These are phyloP conservation scores for Phytophthora foliorum DNA, from an alignment of 352 stramenopile genomes.

Conservation along the genomic window DNA sequence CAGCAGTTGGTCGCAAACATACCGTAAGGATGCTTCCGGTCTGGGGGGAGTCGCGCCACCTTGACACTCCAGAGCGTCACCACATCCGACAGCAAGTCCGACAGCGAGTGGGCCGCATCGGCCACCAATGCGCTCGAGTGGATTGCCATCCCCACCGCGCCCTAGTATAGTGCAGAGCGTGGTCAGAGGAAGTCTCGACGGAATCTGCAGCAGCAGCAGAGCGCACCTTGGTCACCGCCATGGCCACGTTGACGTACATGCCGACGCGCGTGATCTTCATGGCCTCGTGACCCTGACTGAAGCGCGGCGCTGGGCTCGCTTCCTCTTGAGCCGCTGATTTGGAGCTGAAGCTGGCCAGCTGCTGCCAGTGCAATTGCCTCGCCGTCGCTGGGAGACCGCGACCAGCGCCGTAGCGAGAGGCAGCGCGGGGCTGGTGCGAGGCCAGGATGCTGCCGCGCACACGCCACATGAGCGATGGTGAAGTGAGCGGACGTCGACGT, in stretches of 20 bases:
- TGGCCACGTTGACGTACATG: slow-evolving; percentile 94
- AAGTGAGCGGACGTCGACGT: slow-evolving; percentile 9
- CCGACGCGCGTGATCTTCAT: slow-evolving; percentile 93
- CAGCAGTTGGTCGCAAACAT: not conserved
- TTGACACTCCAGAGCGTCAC: slow-evolving; percentile 96
- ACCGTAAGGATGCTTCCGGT: slow-evolving; percentile 94
- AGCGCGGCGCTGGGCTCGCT: slow-evolving; percentile 4
- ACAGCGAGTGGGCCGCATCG: slow-evolving; percentile 96
- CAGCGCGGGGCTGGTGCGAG: slow-evolving; percentile 16
- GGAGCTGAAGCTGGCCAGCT: slow-evolving; percentile 33
- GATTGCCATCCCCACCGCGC: slow-evolving; percentile 73
- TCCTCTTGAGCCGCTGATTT: slow-evolving; percentile 10
- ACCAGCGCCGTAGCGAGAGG: not conserved
- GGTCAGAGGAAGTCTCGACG: slow-evolving; percentile 6
- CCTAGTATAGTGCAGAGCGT: slow-evolving; percentile 41
- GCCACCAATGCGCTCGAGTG: slow-evolving; percentile 95
- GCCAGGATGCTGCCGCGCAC: slow-evolving; percentile 31
- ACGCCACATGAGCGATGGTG: slow-evolving; percentile 27
- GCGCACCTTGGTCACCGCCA: slow-evolving; percentile 89
- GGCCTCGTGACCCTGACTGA: slow-evolving; percentile 60
- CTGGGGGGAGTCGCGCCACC: slow-evolving; percentile 93
- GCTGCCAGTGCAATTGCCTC: slow-evolving; percentile 26
- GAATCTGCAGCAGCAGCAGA: slow-evolving; percentile 5
- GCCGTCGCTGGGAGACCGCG: not conserved
- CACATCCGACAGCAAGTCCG: slow-evolving; percentile 96